A percentile compares a stretch with the other conserved stretches of the same genome.
These are phyloP conservation scores for Thelonectria rubi DNA, from an alignment of 2,329 filamentous ascomycete species.

Conservation along the genomic window DNA sequence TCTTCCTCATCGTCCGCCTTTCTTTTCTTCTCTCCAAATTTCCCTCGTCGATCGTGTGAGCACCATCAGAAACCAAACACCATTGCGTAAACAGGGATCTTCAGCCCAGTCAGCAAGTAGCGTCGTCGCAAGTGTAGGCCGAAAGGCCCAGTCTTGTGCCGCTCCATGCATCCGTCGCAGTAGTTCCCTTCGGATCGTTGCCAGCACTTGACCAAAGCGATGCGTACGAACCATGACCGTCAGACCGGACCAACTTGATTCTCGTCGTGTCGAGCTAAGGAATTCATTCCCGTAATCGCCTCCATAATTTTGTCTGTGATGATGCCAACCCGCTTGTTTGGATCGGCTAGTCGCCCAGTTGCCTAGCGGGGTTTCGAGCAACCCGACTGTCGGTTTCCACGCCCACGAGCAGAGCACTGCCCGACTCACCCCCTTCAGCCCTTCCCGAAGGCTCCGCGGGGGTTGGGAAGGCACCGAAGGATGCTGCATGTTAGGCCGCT, in stretches of 20 bases:
- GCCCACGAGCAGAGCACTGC: slow-evolving; percentile 3
- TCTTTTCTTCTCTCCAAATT: background rate
- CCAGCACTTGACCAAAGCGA: slow-evolving; percentile 26
- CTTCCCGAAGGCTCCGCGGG: slow-evolving; percentile 27
- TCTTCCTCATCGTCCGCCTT: slow-evolving; percentile 25
- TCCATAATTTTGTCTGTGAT: slow-evolving; percentile 1
- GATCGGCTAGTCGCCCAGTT: slow-evolving; percentile 6
- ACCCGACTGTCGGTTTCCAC: background rate
- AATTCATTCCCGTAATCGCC: slow-evolving; percentile 2
- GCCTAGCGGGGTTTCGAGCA: background rate
- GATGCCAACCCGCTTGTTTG: slow-evolving; percentile 10
- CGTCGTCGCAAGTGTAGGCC: slow-evolving; percentile 34
- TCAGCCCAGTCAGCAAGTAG: slow-evolving; percentile 42
- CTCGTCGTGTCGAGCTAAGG: slow-evolving; percentile 4
- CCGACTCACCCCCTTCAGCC: slow-evolving; percentile 7
- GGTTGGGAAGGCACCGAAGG: slow-evolving; percentile 20
- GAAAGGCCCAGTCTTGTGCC: slow-evolving; percentile 28
- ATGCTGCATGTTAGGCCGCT: slow-evolving; percentile 25
- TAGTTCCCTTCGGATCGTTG: slow-evolving; percentile 28
- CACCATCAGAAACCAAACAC: slow-evolving; percentile 28
- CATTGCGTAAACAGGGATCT: slow-evolving; percentile 35
- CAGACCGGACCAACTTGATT: slow-evolving; percentile 22
- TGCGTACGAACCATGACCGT: slow-evolving; percentile 24
- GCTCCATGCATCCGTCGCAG: slow-evolving; percentile 19
- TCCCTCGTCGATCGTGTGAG: slow-evolving; percentile 22